phyloP scores from a whole-genome alignment of 2,329 filamentous ascomycete species.

The Aspergillus chevalieri region DNA sequence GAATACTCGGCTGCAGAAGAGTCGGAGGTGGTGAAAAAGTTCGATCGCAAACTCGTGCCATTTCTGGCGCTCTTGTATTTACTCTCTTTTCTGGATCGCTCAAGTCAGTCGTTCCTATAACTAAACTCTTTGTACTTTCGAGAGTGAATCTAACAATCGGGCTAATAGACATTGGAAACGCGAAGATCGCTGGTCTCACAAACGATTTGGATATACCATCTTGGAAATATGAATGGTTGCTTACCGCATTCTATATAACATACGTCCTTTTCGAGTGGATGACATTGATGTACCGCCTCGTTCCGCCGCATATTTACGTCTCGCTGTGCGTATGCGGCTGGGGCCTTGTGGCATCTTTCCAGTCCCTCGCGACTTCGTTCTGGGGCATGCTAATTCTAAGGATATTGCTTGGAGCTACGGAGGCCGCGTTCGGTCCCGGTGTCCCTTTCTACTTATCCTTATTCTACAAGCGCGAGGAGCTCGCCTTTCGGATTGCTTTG shows the following conservation, averaged over 20 bases:
- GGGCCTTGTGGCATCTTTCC: slow-evolving; percentile 72
- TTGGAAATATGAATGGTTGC: slow-evolving; percentile 55
- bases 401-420: slow-evolving; percentile 48
- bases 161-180: slow-evolving; percentile 52
- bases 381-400: slow-evolving; percentile 44
- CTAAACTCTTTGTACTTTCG: too few species aligned
- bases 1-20: slow-evolving; percentile 61
- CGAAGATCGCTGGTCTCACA: slow-evolving; percentile 54
- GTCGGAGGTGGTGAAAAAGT: slow-evolving; percentile 60
- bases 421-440: slow-evolving; percentile 59
- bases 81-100: slow-evolving; percentile 78
- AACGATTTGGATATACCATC: slow-evolving; percentile 51
- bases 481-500: slow-evolving; percentile 77
- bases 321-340: slow-evolving; percentile 61
- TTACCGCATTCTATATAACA: slow-evolving; percentile 59
- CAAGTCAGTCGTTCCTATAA: slow-evolving; percentile 52
- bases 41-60: slow-evolving; percentile 70
- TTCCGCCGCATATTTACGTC: slow-evolving; percentile 58
- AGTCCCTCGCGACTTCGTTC: slow-evolving; percentile 61
- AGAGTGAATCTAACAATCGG: background rate
- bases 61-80: slow-evolving; percentile 80
- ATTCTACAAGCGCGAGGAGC: slow-evolving; percentile 61
- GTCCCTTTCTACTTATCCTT: slow-evolving; percentile 60
- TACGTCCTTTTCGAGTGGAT: slow-evolving; percentile 63
- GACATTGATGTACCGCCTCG: slow-evolving; percentile 56